These are phyloP conservation scores for Pseudoneurospora amorphoporcata DNA, from an alignment of 495 filamentous ascomycete species.

Conservation along the genomic window DNA sequence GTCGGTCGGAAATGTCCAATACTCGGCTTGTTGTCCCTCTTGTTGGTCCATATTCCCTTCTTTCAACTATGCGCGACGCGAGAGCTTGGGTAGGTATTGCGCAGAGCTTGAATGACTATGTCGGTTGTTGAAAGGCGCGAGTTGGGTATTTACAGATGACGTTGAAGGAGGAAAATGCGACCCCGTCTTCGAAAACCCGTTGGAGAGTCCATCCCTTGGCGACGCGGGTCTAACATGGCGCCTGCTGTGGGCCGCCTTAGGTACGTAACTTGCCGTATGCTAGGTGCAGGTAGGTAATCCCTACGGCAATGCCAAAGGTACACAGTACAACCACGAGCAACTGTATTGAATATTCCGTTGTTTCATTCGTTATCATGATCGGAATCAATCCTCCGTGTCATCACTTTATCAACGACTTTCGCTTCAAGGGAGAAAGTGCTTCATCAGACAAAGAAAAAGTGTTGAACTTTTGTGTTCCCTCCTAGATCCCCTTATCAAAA, in stretches of 20 bases:
- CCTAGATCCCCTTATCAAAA: background rate
- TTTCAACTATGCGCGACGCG: background rate
- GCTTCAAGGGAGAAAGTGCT: background rate
- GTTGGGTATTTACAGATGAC: background rate
- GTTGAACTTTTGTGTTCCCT: conserved; percentile 13
- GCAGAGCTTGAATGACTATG: background rate
- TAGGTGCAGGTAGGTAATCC: background rate
- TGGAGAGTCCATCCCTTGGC: background rate
- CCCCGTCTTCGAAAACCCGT: background rate
- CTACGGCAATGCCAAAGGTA: too few species aligned
- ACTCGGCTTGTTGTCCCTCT: conserved; percentile 10
- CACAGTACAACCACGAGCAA: background rate
- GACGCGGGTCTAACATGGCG: background rate
- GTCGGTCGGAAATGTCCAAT: conserved; percentile 54
- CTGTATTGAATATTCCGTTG: background rate
- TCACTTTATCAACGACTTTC: background rate
- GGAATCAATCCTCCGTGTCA: background rate
- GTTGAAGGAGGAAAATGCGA: background rate
- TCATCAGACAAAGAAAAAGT: conserved; percentile 6
- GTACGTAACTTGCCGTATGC: background rate
- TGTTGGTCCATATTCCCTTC: background rate
- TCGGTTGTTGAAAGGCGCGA: background rate
- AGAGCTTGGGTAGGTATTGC: background rate
- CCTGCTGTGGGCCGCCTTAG: background rate
- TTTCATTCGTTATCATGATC: background rate